phyloP scores from a whole-genome alignment of 2,329 filamentous ascomycete species.

The Botrytis paeoniae region DNA sequence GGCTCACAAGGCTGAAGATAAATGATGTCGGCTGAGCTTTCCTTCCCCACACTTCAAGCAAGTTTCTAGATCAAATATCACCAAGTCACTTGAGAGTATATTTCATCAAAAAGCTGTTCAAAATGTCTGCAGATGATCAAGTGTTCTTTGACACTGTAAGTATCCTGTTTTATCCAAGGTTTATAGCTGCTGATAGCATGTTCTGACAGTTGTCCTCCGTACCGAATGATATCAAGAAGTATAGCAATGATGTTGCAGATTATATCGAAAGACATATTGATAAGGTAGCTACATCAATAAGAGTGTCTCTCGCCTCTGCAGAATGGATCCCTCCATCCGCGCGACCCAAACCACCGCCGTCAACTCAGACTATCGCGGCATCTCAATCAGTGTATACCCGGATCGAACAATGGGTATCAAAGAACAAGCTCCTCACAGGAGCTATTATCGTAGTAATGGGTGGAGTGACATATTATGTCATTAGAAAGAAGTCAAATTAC shows the following conservation, averaged over 20 bases:
- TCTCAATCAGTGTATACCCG: constrained; percentile 46
- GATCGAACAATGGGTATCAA: constrained; percentile 66
- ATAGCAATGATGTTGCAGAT: constrained; percentile 71
- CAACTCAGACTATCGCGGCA: constrained; percentile 5
- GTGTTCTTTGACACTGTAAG: constrained; percentile 74
- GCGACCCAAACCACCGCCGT: constrained; percentile 54
- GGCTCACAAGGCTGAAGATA: constrained; percentile 7
- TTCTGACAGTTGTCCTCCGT: constrained; percentile 51
- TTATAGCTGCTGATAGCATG: constrained; percentile 10
- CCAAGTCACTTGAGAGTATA: not conserved
- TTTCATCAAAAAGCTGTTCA: constrained; percentile 32
- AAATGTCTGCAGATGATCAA: constrained; percentile 77
- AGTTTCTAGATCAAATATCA: constrained; percentile 7
- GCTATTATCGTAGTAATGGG: constrained; percentile 68
- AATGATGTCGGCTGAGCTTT: not conserved
- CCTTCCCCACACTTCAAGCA: constrained; percentile 16
- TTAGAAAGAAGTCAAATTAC: constrained; percentile 55
- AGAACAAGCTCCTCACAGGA: constrained; percentile 71
- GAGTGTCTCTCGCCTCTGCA: constrained; percentile 64
- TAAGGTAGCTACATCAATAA: constrained; percentile 65
- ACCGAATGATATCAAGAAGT: constrained; percentile 64
- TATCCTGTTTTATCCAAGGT: constrained; percentile 18
- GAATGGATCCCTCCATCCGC: constrained; percentile 71
- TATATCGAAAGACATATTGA: constrained; percentile 81
- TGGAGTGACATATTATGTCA: constrained; percentile 52